These are phyloP conservation scores for Dactylellina haptotyla DNA, from an alignment of 2,329 filamentous ascomycete species.

Conservation along the genomic window DNA sequence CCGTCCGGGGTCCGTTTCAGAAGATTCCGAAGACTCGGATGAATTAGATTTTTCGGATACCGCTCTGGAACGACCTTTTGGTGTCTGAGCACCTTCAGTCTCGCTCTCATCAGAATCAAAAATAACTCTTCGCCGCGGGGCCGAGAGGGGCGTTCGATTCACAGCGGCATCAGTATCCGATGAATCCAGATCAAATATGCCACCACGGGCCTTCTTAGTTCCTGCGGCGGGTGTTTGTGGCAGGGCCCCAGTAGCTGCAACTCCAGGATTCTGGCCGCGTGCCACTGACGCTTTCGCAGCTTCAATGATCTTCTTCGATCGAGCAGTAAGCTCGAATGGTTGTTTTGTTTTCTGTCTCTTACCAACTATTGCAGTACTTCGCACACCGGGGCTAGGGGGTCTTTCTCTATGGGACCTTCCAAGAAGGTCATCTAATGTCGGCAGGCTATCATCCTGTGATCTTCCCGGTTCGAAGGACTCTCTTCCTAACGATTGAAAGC, in stretches of 20 bases:
- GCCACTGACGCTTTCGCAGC: constrained; percentile 24
- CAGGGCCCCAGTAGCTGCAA: neutral
- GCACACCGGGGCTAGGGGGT: constrained; percentile 12
- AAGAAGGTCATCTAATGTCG: constrained; percentile 27
- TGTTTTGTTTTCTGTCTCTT: constrained; percentile 36
- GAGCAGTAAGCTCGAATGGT: neutral
- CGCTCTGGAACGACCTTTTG: neutral
- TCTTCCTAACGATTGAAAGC: constrained; percentile 23
- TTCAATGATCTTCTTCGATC: constrained; percentile 20
- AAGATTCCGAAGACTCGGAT: constrained; percentile 16
- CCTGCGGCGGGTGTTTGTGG: constrained; percentile 1
- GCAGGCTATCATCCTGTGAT: constrained; percentile 15
- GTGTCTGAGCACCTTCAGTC: constrained; percentile 6
- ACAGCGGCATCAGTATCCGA: constrained; percentile 18
- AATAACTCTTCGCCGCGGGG: constrained; percentile 11
- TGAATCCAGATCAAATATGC: constrained; percentile 38
- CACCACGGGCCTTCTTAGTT: neutral
- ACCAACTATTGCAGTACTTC: constrained; percentile 5
- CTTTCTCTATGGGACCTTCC: constrained; percentile 20
- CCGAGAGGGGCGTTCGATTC: constrained; percentile 17
- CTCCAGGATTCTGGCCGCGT: neutral
- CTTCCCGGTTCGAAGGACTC: constrained; percentile 6
- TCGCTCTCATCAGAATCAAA: constrained; percentile 40
- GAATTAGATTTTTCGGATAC: neutral
- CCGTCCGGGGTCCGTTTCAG: constrained; percentile 10